Base-by-base conservation (phyloP, 768 basidiomycete genomes). In the Mycena latifolia region DNA sequence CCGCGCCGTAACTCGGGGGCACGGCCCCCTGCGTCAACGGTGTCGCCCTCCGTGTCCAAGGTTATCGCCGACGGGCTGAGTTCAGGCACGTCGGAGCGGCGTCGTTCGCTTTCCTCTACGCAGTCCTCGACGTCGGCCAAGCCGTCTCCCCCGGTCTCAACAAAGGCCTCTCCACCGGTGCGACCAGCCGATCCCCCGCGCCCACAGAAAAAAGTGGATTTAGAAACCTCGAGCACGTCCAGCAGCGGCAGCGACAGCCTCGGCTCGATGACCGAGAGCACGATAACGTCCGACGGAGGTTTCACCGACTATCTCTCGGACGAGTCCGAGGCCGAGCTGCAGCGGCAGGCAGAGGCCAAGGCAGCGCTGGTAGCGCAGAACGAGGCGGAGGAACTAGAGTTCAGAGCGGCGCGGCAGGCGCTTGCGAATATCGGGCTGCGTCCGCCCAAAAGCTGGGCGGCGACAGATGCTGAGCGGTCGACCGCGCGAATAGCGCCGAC, bases 241-340 rank as follows among this genome's bases (percentile, higher is more conserved):
- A 86, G 88, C 73, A 88, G 86, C 55, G 88, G 89, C 67, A 89
- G 90, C 72, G 86, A 87, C 69, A 88, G 90, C 25, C 78, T 85
- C 52, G 87, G 88, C 39, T 90, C 89, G 22, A 70, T 87, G 73
- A 88, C 90, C 4, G 91, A 92, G 74, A 88, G 88, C 64, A 94
- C 94, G 5, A 84, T 94, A 61, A 93, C 90, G 5, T 94, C 93
- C 11, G 93, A 94, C 70, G 93, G 93, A 15, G 92, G 88, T 18
- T 95, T 95, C 73, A 95, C 94, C 15, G 94, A 95, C 75, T 95
- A 95, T 75, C 79, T 94, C 31, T 94, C 93, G n/a, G 93, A 94
- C 74, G 93, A 95, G 78, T 94, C 93, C n/a, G 93, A 95, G 73
- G 92, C 89, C 28, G 93, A 95, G 75, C 77, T 95, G 59, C 93